phyloP scores from a whole-genome alignment of 805 yeast species.

The Yamadazyma tumulicola region DNA sequence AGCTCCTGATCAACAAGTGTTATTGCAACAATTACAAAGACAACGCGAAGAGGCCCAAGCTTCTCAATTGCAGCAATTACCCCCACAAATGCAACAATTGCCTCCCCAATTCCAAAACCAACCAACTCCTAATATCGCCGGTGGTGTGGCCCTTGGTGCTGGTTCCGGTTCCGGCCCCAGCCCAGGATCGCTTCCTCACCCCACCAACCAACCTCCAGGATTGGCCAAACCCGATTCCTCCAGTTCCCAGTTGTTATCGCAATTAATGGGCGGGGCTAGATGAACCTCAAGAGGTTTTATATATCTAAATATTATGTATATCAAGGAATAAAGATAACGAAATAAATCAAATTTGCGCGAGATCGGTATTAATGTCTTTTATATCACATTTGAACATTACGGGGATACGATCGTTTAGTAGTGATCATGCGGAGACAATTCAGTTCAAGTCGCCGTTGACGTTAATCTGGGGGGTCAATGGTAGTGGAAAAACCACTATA shows the following conservation, averaged over 20 bases:
- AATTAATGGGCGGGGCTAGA: slow-evolving; percentile 77
- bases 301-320: too few species aligned
- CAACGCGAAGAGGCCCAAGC: slow-evolving; percentile 31
- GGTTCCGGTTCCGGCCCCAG: slow-evolving; percentile 19
- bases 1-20: slow-evolving; percentile 31
- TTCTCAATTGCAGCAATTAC: slow-evolving; percentile 30
- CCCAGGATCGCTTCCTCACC: slow-evolving; percentile 11
- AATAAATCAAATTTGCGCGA: too few species aligned
- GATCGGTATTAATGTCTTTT: slow-evolving; percentile 42
- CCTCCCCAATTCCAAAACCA: slow-evolving; percentile 8
- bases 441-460: slow-evolving; percentile 90
- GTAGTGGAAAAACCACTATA: slow-evolving; percentile 94
- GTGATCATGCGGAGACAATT: slow-evolving; percentile 79
- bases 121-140: slow-evolving; percentile 6
- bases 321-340: too few species aligned
- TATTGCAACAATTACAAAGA: slow-evolving; percentile 34
- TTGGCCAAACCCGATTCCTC: slow-evolving; percentile 35
- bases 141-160: neutral
- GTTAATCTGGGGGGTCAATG: slow-evolving; percentile 91
- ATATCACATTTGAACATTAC: slow-evolving; percentile 51
- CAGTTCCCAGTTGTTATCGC: slow-evolving; percentile 78
- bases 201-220: slow-evolving; percentile 14
- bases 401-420: slow-evolving; percentile 89
- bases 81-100: slow-evolving; percentile 13
- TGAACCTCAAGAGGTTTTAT: slow-evolving; percentile 11